phyloP scores from a whole-genome alignment of 2,329 filamentous ascomycete genomes.

The Stachybotrys chlorohalonatus region DNA sequence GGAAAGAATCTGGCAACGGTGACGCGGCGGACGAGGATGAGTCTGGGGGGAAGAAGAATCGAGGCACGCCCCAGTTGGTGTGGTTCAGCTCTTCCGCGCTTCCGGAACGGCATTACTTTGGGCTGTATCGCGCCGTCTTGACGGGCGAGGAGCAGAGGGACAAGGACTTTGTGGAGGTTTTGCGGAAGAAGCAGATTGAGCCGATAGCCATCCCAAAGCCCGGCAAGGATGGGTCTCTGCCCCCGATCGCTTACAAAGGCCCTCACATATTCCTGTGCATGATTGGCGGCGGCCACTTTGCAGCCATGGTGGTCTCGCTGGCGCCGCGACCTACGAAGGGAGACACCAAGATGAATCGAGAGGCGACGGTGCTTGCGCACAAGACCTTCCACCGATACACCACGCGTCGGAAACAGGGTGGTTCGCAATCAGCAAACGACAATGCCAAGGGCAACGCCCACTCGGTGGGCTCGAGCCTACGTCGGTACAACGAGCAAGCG shows the following conservation, averaged over 20 bases:
- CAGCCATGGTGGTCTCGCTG: constrained; percentile 88
- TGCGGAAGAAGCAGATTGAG: constrained; percentile 69
- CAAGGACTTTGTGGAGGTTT: constrained; percentile 51
- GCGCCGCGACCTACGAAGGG: constrained; percentile 70
- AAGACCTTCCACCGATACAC: constrained; percentile 99
- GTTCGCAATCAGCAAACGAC: constrained; percentile 88
- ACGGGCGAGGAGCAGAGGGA: constrained; percentile 59
- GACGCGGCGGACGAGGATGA: constrained; percentile 31
- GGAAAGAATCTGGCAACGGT: constrained; percentile 37
- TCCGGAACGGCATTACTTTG: constrained; percentile 71
- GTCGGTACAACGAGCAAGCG: constrained; percentile 90
- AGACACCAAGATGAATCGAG: constrained; percentile 62
- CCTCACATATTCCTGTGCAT: constrained; percentile 95
- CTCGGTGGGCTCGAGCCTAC: constrained; percentile 81
- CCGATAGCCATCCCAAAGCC: constrained; percentile 47
- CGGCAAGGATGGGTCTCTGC: constrained; percentile 48
- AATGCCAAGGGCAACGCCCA: constrained; percentile 89
- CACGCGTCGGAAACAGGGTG: constrained; percentile 90
- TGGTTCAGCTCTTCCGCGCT: constrained; percentile 77
- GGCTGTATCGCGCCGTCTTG: constrained; percentile 78
- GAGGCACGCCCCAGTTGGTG: constrained; percentile 63
- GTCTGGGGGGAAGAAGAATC: constrained; percentile 38
- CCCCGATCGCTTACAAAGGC: constrained; percentile 50
- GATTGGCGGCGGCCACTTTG: constrained; percentile 97
- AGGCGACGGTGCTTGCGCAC: constrained; percentile 83